phyloP scores from a whole-genome alignment of 2,329 filamentous ascomycete species.

The Grosmannia clavigera region DNA sequence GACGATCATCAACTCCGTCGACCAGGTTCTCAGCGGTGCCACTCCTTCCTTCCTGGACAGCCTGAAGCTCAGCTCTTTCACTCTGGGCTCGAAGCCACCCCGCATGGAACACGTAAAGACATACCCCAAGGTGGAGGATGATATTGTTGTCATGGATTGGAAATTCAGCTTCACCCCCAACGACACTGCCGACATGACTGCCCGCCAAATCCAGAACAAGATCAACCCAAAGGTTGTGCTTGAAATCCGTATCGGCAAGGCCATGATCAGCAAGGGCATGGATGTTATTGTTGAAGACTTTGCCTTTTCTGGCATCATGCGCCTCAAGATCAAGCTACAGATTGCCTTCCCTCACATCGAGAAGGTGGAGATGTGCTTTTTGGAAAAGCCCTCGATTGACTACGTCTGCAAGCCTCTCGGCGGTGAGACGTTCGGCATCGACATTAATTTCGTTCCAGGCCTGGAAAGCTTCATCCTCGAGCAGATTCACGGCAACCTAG shows the following conservation, averaged over 20 bases:
- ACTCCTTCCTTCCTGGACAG: slow-evolving; percentile 91
- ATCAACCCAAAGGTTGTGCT: slow-evolving; percentile 94
- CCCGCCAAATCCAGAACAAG: slow-evolving; percentile 83
- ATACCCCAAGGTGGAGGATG: slow-evolving; percentile 89
- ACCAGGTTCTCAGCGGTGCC: slow-evolving; percentile 86
- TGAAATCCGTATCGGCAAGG: slow-evolving; percentile 89
- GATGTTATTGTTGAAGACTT: slow-evolving; percentile 98
- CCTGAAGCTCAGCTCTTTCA: slow-evolving; percentile 84
- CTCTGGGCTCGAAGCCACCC: slow-evolving; percentile 87
- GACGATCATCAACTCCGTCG: slow-evolving; percentile 85
- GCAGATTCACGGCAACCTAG: slow-evolving; percentile 86
- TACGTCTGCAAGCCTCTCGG: slow-evolving; percentile 97
- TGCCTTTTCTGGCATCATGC: slow-evolving; percentile 90
- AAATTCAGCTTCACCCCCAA: slow-evolving; percentile 99
- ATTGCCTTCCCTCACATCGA: slow-evolving; percentile 93
- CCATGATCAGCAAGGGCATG: slow-evolving; percentile 90
- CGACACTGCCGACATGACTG: slow-evolving; percentile 82
- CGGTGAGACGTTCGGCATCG: slow-evolving; percentile 89
- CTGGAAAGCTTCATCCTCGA: slow-evolving; percentile 90
- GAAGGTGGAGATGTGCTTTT: slow-evolving; percentile 86
- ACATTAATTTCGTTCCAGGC: slow-evolving; percentile 97
- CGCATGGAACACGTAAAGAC: slow-evolving; percentile 97
- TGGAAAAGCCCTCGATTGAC: slow-evolving; percentile 79
- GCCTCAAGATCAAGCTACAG: slow-evolving; percentile 94
- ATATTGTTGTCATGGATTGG: slow-evolving; percentile 98